Evolutionary conservation across 306 rosid genomes (phyloP), one percentile per base, ranked within the genome.

Genomic region (Trichosanthes truncata): DNA sequence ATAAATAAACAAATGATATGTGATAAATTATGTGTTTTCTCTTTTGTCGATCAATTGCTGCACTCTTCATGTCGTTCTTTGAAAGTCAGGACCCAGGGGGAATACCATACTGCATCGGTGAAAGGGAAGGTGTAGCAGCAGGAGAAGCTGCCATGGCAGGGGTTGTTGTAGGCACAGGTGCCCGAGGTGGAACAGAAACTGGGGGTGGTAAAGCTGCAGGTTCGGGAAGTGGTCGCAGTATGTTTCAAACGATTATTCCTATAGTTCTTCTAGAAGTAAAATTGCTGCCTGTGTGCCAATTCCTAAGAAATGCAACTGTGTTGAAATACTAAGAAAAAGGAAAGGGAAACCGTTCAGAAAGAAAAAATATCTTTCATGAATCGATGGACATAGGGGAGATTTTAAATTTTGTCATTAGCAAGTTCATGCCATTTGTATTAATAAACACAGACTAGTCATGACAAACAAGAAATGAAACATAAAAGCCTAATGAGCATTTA

Each of bases 201-300:
- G 94, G 88, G 18, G 78, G 91, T 40, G 88, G 86, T 52, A 87
- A 84, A 29, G 91, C 87, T 67, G 82, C 80, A 10, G 93, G 90
- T 77, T 95, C 97, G 31, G 97, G 93, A 78, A 93, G 91, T 57
- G 97, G 74, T 81, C 91, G 89, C 3, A 97, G 97, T 90, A 86
- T 95, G 99, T 80, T 95, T 95, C 66, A 95, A 84, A 59, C 97
- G 87, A 77, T 92, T 95, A 89, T 89, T 91, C 83, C 99, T 82
- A 48, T 95, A 95, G 83, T 95, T 95, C 91, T 92, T 95, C 99
- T 97, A 95, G 85, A 86, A 95, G 85, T 92, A 95, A 84, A 95
- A 95, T 81, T 95, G 99, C 83, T 95, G 99, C 81, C 99, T 86
- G 78, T 95, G 99, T 20, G 93, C 90, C 85, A 95, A 85, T 86